phyloP scores from a whole-genome alignment of 495 filamentous ascomycete species.

The Talaromyces liani region DNA sequence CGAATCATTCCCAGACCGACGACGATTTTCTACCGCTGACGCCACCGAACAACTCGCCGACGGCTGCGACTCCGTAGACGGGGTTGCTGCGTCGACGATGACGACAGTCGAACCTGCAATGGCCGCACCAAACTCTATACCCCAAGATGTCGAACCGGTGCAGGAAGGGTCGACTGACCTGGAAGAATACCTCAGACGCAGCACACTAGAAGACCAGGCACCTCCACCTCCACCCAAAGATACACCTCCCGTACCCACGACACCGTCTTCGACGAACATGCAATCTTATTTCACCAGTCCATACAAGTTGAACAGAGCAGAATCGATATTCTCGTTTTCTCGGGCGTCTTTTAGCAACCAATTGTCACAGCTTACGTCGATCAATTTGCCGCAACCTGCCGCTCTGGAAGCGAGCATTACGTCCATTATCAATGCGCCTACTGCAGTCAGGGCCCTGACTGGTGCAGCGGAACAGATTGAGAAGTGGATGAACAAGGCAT shows the following conservation, averaged over 20 bases:
- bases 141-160: neutral
- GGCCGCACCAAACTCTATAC: slow-evolving; percentile 4
- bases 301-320: slow-evolving; percentile 46
- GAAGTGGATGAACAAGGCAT: slow-evolving; percentile 85
- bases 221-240: slow-evolving; percentile 35
- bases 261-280: slow-evolving; percentile 32
- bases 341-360: slow-evolving; percentile 86
- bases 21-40: neutral
- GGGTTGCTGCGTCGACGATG: slow-evolving; percentile 20
- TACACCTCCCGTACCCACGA: slow-evolving; percentile 28
- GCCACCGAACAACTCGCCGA: neutral
- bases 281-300: slow-evolving; percentile 45
- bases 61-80: neutral
- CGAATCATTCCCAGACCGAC: neutral
- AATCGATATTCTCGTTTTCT: slow-evolving; percentile 83
- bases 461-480: slow-evolving; percentile 83
- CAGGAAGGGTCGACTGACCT: slow-evolving; percentile 25
- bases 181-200: slow-evolving; percentile 39
- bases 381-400: slow-evolving; percentile 75
- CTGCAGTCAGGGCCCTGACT: slow-evolving; percentile 68
- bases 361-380: slow-evolving; percentile 75
- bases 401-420: slow-evolving; percentile 73
- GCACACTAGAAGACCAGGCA: slow-evolving; percentile 26
- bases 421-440: slow-evolving; percentile 70
- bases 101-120: slow-evolving; percentile 23